Percentiles rank a stretch among this genome's conserved stretches.
Conservation (phyloP, 1,284 basidiomycete genomes). For the Xerocomus alliaceus region DNA sequence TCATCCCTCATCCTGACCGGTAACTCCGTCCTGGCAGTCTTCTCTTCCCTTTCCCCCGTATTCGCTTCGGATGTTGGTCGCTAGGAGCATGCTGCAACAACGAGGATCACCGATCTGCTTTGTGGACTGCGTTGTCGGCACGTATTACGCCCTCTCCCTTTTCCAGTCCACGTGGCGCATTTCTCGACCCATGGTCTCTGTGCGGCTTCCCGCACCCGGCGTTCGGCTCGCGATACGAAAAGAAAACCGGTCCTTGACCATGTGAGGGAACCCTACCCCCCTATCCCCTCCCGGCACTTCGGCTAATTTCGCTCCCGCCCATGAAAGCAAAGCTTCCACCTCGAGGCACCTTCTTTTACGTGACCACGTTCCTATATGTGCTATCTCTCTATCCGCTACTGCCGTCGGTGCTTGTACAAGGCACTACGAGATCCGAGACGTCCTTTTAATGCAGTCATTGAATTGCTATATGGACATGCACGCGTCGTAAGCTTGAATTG, state of each 20-base stretch:
- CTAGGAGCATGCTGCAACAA: constrained; percentile 22
- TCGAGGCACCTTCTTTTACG: constrained; percentile 16
- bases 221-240: constrained; percentile 8
- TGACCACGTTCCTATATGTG: neutral
- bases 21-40: neutral
- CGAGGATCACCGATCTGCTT: constrained; percentile 21
- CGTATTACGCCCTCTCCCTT: neutral
- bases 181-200: neutral
- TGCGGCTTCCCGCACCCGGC: constrained; percentile 5
- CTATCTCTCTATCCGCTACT: neutral
- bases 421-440: constrained; percentile 25
- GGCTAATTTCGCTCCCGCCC: constrained; percentile 20
- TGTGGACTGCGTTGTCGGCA: neutral
- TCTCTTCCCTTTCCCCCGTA: neutral
- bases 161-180: constrained; percentile 7
- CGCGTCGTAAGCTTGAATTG: neutral
- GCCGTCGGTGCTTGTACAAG: constrained; percentile 10
- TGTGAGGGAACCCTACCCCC: constrained; percentile 4
- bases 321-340: neutral
- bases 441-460: neutral
- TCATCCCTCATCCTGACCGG: no score
- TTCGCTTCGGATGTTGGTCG: neutral
- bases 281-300: constrained; percentile 12
- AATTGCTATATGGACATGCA: constrained; percentile 12
- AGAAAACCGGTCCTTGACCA: constrained; percentile 3